Conservation (phyloP, 2,329 filamentous ascomycete genomes). For the Fusarium nematophilum region DNA sequence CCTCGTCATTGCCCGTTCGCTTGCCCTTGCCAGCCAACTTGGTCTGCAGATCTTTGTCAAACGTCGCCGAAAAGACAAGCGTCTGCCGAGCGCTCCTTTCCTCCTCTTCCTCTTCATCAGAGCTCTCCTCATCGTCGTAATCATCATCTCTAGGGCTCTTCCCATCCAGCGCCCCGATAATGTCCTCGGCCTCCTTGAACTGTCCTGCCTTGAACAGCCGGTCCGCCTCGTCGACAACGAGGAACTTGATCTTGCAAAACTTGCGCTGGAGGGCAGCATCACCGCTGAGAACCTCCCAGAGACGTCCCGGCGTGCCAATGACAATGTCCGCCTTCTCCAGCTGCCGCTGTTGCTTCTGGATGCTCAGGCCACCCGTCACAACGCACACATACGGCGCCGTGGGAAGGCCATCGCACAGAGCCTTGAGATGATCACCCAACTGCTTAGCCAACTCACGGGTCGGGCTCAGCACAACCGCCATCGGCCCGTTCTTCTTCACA, state of each 20-base stretch:
- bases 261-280: slow-evolving; percentile 75
- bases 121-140: slow-evolving; percentile 62
- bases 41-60: slow-evolving; percentile 90
- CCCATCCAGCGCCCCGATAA: slow-evolving; percentile 82
- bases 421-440: slow-evolving; percentile 82
- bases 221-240: slow-evolving; percentile 96
- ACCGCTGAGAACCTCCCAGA: slow-evolving; percentile 93
- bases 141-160: slow-evolving; percentile 70
- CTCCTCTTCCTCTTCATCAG: slow-evolving; percentile 57
- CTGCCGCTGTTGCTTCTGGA: slow-evolving; percentile 94
- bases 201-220: slow-evolving; percentile 90
- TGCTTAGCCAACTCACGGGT: slow-evolving; percentile 96
- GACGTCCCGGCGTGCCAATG: slow-evolving; percentile 89
- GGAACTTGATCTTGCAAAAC: slow-evolving; percentile 80
- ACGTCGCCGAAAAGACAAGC: slow-evolving; percentile 95
- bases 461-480: slow-evolving; percentile 87
- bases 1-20: slow-evolving; percentile 68
- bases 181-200: slow-evolving; percentile 93
- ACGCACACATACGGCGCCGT: slow-evolving; percentile 81
- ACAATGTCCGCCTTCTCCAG: slow-evolving; percentile 88
- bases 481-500: slow-evolving; percentile 56
- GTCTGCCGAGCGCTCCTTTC: slow-evolving; percentile 73
- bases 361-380: slow-evolving; percentile 89
- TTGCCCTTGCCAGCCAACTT: slow-evolving; percentile 85
- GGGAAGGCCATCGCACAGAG: slow-evolving; percentile 72